phyloP scores from a whole-genome alignment of 805 yeast species.

The Scheffersomyces coipomensis region DNA sequence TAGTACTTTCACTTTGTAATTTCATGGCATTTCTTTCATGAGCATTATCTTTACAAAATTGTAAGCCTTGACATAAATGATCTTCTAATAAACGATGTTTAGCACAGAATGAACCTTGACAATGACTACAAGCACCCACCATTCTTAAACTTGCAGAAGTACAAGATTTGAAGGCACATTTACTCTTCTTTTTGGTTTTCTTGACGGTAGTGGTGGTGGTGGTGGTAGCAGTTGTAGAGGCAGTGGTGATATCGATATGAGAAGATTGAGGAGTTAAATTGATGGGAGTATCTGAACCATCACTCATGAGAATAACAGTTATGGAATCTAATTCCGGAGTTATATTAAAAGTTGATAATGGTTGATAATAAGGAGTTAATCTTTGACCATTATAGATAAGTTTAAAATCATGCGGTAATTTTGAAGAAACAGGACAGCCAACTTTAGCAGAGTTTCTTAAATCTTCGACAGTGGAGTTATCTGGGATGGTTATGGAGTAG shows the following conservation, averaged over 20 bases:
- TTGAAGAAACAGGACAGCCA: conserved; percentile 31
- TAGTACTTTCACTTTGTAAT: conserved; percentile 82
- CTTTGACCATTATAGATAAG: conserved; percentile 39
- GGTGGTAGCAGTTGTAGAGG: conserved; percentile 15
- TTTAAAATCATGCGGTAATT: conserved; percentile 37
- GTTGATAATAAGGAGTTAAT: conserved; percentile 25
- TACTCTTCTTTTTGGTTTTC: conserved; percentile 37
- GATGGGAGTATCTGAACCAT: conserved; percentile 23
- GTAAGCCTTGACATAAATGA: conserved; percentile 76
- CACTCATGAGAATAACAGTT: conserved; percentile 27
- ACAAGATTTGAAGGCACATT: conserved; percentile 58
- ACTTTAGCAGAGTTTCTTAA: conserved; percentile 46
- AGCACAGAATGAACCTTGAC: conserved; percentile 83
- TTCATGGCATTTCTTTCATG: conserved; percentile 84
- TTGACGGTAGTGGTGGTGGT: conserved; percentile 19
- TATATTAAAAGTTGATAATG: conserved; percentile 20
- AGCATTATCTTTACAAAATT: conserved; percentile 75
- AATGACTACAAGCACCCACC: conserved; percentile 83
- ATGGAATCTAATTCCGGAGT: conserved; percentile 10
- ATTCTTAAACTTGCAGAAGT: conserved; percentile 59
- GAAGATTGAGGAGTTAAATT: conserved; percentile 7
- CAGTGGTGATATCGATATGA: conserved; percentile 3
- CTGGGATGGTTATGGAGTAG: conserved; percentile 49
- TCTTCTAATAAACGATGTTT: conserved; percentile 85
- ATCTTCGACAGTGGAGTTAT: conserved; percentile 52